Evolutionary conservation across 768 basidiomycete genomes (phyloP), one percentile per base, ranked within the genome.

Genomic region (Mrakia frigida): DNA sequence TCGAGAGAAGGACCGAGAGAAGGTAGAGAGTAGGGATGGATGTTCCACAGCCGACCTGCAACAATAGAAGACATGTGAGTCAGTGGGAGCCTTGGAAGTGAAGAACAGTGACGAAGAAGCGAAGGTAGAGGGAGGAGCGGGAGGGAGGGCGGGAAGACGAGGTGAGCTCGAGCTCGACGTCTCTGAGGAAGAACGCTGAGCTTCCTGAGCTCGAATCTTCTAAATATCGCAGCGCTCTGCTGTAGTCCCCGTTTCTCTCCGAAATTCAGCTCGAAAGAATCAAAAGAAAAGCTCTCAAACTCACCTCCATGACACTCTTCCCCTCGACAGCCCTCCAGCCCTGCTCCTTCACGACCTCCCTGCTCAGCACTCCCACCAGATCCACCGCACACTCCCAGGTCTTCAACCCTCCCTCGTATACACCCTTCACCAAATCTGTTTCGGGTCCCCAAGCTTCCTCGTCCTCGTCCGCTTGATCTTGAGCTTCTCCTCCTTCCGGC

Each of bases 331-430:
- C 81, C 4, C 71, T 76, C 73, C 79, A 80, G 2, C 81, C 61
- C 79, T 79, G 78, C 16, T 69, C 50, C 69, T 63, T 39, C 65
- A 71, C 76, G 28, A 81, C 73, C 39, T 79, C 39, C 80, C 63
- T 86, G 77, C 31, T 73, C 56, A 84, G 67, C 53, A 90, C 90
- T 46, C 88, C 86, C 0, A 91, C 92, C 3, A 98, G 86, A 82
- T 98, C 96, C 21, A 94, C 83, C 68, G 92, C 91, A 79, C 93
- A 96, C 82, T 99, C 96, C 96, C 96, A 99, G 2, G 94, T 98
- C 84, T 98, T 98, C 71, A 98, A 82, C 7, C 96, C 96, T 31
- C 96, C 96, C 84, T 99, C 96, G 79, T 99, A 98, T 0, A 94
- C 86, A 0, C 94, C 90, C 3, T 94, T 91, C 5, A 98, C 88